Base-by-base conservation (phyloP, 805 yeast genomes). In the Hanseniaspora taiwanica region DNA sequence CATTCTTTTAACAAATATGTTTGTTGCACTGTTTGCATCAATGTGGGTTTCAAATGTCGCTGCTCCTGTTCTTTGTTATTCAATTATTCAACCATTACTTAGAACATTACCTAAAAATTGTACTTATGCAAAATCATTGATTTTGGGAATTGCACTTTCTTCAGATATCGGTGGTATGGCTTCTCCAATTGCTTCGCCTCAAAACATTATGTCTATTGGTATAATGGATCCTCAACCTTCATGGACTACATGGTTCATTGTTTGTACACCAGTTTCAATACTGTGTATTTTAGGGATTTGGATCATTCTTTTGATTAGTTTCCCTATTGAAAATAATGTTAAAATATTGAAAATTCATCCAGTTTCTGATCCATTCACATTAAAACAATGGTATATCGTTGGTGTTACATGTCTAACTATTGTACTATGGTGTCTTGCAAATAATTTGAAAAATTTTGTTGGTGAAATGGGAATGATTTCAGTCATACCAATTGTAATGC, bases 401-500 rank as follows among this genome's bases (percentile, higher is more conserved):
- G 47, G 58, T 2, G 83, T 85, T 2, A 74, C 94, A 1, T 45
- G 79, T 0, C 51, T 66, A 0, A 91, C 98, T 1, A 89, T 89
- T 43, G 58, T 74, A 2, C 64, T 89, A 33, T 89, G 98, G 98
- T 89, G 97, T 64, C 64, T 85, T 40, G 81, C 93, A 1, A 82
- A 82, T 31, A 73, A 74, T 51, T 61, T 87, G 9, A 77, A 81
- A 42, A 74, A 73, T 1, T 54, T 76, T 2, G 75, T 89, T 54
- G 98, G 98, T 25, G 96, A 87, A 51, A 85, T 87, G 91, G 98
- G 98, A n/a, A 78, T 87, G 47, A 77, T 91, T 44, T 94, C 97
- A 0, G 69, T 91, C 42, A 70, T 87, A 14, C 96, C 98, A 9
- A 72, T 89, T 52, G 71, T 86, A n/a, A 61, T 85, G n/a, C 79